Percentiles rank a stretch among this genome's conserved stretches.
Conservation (phyloP, 176 grass and related monocot species). For the Bolboschoenus planiculmis region DNA sequence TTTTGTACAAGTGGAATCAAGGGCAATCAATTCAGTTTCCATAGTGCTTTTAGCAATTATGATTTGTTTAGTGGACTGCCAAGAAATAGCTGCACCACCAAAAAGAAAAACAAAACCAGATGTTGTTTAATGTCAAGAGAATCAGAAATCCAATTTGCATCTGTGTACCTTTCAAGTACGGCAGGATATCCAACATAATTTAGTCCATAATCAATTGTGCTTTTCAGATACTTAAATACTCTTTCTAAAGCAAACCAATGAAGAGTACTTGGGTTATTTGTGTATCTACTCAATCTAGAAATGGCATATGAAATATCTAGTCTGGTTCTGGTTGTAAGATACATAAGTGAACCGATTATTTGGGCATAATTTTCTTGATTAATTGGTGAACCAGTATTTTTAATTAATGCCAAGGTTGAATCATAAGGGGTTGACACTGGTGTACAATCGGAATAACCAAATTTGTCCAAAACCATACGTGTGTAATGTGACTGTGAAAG, state of each 20-base stretch:
- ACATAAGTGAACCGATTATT: constrained; percentile 2
- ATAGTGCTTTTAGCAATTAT: constrained; percentile 8
- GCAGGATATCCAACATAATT: not conserved
- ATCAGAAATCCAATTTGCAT: not conserved
- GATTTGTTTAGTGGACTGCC: constrained; percentile 4
- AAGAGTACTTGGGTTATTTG: not conserved
- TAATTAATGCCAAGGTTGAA: not conserved
- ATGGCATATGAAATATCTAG: not conserved
- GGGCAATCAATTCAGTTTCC: constrained; percentile 1
- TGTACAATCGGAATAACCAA: not conserved
- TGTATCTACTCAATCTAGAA: not conserved
- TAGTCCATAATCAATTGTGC: not conserved
- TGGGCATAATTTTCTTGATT: not conserved
- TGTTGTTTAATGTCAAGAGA: not conserved
- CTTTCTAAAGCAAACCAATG: constrained; percentile 1
- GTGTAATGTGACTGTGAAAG: not conserved
- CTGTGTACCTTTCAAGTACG: not conserved
- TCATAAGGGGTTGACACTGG: not conserved
- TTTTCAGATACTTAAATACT: not conserved
- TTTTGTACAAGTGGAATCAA: constrained; percentile 2
- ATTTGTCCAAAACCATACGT: not conserved
- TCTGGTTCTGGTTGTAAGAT: not conserved
- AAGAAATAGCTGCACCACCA: constrained; percentile 2
- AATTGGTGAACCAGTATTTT: not conserved
- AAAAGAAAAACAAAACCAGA: constrained; percentile 2